Conservation (phyloP, 768 basidiomycete genomes). For the Termitomyces sp. region DNA sequence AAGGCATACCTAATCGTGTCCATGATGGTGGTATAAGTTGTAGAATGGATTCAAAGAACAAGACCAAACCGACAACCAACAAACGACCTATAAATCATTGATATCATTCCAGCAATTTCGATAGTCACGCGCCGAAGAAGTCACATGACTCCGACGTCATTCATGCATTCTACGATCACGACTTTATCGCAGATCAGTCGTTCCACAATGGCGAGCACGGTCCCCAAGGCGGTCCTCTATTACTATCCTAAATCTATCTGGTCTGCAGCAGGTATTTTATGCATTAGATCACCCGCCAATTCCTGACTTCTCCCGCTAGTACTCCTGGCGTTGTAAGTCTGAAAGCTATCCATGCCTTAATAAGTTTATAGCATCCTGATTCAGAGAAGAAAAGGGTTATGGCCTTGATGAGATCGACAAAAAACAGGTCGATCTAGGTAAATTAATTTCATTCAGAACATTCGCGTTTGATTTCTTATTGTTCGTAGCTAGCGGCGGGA, state of each 20-base stretch:
- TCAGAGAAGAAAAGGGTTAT: conserved; percentile 78
- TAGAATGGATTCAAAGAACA: not conserved
- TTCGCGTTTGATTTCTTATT: not conserved
- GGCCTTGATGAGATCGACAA: conserved; percentile 68
- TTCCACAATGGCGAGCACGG: conserved; percentile 21
- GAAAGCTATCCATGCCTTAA: not conserved
- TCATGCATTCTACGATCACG: not conserved
- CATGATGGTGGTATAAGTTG: conserved; percentile 2
- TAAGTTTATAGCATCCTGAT: conserved; percentile 1
- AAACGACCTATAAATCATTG: not conserved
- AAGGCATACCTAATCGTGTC: conserved; percentile 6
- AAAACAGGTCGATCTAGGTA: conserved; percentile 62
- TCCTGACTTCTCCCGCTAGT: conserved; percentile 23
- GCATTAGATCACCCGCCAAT: not conserved
- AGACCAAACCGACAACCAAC: too few species aligned
- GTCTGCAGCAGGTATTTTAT: conserved; percentile 53
- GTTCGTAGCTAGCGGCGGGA: conserved; percentile 65
- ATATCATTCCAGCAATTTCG: conserved; percentile 14
- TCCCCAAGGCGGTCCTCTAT: conserved; percentile 82
- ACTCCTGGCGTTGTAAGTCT: conserved; percentile 49
- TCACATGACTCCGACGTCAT: not conserved
- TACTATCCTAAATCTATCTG: conserved; percentile 55
- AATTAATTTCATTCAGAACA: not conserved
- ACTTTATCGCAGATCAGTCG: not conserved
- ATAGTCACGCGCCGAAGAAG: conserved; percentile 5